phyloP scores from a whole-genome alignment of 2,329 filamentous ascomycete genomes.

The Phialophora macrospora region DNA sequence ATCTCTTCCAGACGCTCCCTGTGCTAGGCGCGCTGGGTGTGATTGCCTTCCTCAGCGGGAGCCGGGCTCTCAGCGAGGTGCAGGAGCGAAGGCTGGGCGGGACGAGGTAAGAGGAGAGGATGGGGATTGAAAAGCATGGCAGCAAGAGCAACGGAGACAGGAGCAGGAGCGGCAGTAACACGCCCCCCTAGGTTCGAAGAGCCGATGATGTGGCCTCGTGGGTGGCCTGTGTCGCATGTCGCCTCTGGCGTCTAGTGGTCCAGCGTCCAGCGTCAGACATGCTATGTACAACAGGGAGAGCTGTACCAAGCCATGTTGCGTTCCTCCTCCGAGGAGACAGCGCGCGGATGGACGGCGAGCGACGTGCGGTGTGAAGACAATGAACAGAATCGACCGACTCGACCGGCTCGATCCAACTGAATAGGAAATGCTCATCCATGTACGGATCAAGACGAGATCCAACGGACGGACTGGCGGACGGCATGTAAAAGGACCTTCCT shows the following conservation, averaged over 20 bases:
- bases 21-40: slow-evolving; percentile 69
- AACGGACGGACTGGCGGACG: too few relatives aligned
- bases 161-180: not conserved
- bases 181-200: not conserved
- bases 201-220: not conserved
- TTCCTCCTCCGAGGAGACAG: not conserved
- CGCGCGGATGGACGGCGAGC: too few relatives aligned
- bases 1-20: slow-evolving; percentile 85
- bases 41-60: slow-evolving; percentile 83
- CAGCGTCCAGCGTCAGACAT: too few relatives aligned
- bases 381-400: not conserved
- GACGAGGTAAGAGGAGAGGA: slow-evolving; percentile 51
- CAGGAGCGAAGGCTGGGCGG: slow-evolving; percentile 84
- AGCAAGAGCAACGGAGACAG: not conserved
- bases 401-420: not conserved
- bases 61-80: slow-evolving; percentile 88
- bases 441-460: too few relatives aligned
- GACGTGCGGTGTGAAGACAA: not conserved
- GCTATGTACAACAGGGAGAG: too few relatives aligned
- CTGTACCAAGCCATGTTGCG: too few relatives aligned
- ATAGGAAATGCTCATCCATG: too few relatives aligned
- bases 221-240: too few relatives aligned
- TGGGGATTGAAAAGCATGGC: not conserved
- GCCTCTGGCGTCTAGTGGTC: not conserved
- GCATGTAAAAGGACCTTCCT: too few relatives aligned